phyloP scores from a whole-genome alignment of 192 early-diverging fungal genomes.

The Phycomyces blakesleeanus region DNA sequence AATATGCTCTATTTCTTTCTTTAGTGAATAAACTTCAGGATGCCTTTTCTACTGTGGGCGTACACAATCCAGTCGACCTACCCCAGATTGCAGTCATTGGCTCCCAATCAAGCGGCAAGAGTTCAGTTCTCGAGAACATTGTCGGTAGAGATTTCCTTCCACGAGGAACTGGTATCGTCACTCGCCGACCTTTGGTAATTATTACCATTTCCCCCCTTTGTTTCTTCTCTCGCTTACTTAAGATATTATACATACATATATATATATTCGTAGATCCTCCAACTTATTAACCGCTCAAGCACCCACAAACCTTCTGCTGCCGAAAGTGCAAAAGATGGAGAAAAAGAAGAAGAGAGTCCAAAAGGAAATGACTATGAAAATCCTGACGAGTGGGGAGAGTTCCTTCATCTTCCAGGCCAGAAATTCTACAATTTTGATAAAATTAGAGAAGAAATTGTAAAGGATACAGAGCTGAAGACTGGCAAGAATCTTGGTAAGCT shows the following conservation, averaged over 20 bases:
- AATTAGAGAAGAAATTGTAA: conserved; percentile 94
- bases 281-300: conserved; percentile 91
- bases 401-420: conserved; percentile 94
- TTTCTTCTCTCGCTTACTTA: neutral
- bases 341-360: conserved; percentile 34
- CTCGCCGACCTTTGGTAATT: conserved; percentile 86
- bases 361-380: conserved; percentile 42
- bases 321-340: neutral
- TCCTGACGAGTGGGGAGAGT: conserved; percentile 97
- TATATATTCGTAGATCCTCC: conserved; percentile 52
- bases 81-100: conserved; percentile 89
- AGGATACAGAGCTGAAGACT: conserved; percentile 88
- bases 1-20: neutral
- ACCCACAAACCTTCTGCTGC: conserved; percentile 31
- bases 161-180: conserved; percentile 95
- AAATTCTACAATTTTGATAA: conserved; percentile 96
- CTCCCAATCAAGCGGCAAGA: conserved; percentile 88
- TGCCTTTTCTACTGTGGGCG: conserved; percentile 86
- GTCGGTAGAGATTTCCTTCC: conserved; percentile 99
- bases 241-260: too few relatives aligned
- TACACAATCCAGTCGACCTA: conserved; percentile 85
- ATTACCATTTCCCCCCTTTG: neutral
- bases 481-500: conserved; percentile 66
- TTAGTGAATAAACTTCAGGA: conserved; percentile 85
- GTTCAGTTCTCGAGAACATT: conserved; percentile 98